Evolutionary conservation across 495 filamentous ascomycete species (phyloP).

Genomic region (Cetradonia linearis): DNA sequence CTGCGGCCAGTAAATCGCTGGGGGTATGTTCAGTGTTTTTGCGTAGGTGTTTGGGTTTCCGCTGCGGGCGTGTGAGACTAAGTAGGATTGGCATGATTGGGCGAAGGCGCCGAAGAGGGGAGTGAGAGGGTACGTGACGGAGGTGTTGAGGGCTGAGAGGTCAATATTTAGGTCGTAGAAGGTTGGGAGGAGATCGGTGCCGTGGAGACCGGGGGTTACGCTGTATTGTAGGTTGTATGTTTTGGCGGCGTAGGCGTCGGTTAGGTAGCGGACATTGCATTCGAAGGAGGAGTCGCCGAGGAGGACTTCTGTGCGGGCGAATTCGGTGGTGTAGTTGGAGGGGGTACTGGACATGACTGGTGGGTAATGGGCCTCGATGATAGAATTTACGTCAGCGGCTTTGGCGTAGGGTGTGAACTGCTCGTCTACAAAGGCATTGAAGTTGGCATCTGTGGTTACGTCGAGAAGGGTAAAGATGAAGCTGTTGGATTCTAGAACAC

Average conservation of each 20-base stretch:
- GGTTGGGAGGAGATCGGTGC: conserved; percentile 24
- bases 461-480: conserved; percentile 26
- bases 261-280: conserved; percentile 35
- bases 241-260: conserved; percentile 28
- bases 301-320: conserved; percentile 29
- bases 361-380: conserved; percentile 32
- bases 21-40: conserved; percentile 29
- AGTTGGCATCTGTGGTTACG: conserved; percentile 43
- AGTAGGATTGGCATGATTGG: conserved; percentile 33
- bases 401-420: conserved; percentile 33
- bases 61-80: conserved; percentile 31
- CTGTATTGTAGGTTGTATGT: conserved; percentile 33
- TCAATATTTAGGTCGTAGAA: conserved; percentile 30
- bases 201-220: conserved; percentile 33
- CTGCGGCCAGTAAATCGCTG: conserved; percentile 31
- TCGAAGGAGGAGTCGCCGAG: conserved; percentile 32
- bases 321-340: conserved; percentile 27
- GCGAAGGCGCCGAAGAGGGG: conserved; percentile 31
- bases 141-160: conserved; percentile 23
- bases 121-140: conserved; percentile 15
- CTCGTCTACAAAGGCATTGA: conserved; percentile 38
- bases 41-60: conserved; percentile 34
- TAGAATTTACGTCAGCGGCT: conserved; percentile 26
- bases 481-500: neutral
- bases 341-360: conserved; percentile 20